A percentile compares a stretch with the other conserved stretches of the same genome.
phyloP scores from a whole-genome alignment of 441 rosid genomes.

The Bruguiera hainesii region DNA sequence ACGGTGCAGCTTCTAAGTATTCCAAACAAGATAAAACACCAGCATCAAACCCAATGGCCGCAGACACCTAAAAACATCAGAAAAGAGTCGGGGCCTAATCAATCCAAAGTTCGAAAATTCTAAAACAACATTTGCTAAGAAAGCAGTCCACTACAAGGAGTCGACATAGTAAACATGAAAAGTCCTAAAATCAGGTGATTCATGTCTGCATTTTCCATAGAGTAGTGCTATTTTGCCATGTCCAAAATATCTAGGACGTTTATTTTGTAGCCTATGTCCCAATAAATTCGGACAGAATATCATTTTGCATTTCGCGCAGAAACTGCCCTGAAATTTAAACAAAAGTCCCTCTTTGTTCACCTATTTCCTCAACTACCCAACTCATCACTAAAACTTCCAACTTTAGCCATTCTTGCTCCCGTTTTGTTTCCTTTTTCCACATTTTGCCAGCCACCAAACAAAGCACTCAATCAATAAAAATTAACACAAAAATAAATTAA shows the following conservation, averaged over 20 bases:
- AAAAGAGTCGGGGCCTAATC: slow-evolving; percentile 13
- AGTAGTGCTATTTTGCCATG: not conserved
- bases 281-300: no score
- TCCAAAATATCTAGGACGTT: no score
- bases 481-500: no score
- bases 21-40: slow-evolving; percentile 92
- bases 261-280: no score
- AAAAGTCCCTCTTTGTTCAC: slow-evolving; percentile 8
- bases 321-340: not conserved
- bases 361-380: slow-evolving; percentile 10
- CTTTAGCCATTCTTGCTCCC: no score
- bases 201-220: not conserved
- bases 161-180: not conserved
- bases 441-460: no score
- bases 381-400: not conserved
- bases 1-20: slow-evolving; percentile 96
- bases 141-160: not conserved
- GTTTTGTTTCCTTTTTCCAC: no score
- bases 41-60: slow-evolving; percentile 89
- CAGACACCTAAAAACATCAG: slow-evolving; percentile 64
- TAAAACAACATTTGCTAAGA: not conserved
- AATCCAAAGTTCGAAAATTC: slow-evolving; percentile 18
- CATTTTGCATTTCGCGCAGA: not conserved
- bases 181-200: not conserved
- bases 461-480: no score